Base-by-base conservation (phyloP, 176 grass and related monocot species). In the Puccinellia tenuiflora region DNA sequence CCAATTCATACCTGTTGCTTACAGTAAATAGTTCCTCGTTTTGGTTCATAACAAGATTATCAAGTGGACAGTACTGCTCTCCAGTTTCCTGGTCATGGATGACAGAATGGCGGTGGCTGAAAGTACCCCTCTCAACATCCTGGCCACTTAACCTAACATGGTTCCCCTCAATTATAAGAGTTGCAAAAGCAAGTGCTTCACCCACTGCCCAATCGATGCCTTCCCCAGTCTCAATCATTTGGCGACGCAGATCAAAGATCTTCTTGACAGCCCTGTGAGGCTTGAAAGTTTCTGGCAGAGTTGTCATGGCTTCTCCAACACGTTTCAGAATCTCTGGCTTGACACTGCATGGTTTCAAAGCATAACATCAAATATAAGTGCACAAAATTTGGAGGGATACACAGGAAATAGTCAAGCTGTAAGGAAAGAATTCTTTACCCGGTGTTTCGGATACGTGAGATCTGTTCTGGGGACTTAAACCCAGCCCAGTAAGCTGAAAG, bases 61-160 rank as follows among this genome's bases (percentile, higher is more conserved):
- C 93, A 31, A 95, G 85, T 11, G 93, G 93, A 46, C 89, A 92
- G 84, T 96, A 94, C 73, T 87, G 83, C 35, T 90, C 87, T 75
- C 96, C 96, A 47, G 89, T 83, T 83, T 96, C 91, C 76, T 99
- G 96, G 74, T 99, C 88, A 87, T 99, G 96, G 72, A 99, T 43
- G 39, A 99, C 93, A 45, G 96, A 31, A 88, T 99, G 96, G 1
- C 93, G 91, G 73, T 99, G 96, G 85, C 96, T 99, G 84, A 99
- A 99, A 57, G 93, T 96, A 79, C 96, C 96, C 77, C 96, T 99
- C 85, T 99, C 96, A 70, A 99, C 93, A 90, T 99, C 96, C 81
- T 99, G 96, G 11, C 96, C 96, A 66, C 96, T 99, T 87, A 99
- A 80, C 77, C 96, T 93, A 51, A 99, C 96, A 87, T 99, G 93